These are phyloP conservation scores for Suillus placidus DNA, from an alignment of 768 basidiomycete genomes.

Conservation along the genomic window DNA sequence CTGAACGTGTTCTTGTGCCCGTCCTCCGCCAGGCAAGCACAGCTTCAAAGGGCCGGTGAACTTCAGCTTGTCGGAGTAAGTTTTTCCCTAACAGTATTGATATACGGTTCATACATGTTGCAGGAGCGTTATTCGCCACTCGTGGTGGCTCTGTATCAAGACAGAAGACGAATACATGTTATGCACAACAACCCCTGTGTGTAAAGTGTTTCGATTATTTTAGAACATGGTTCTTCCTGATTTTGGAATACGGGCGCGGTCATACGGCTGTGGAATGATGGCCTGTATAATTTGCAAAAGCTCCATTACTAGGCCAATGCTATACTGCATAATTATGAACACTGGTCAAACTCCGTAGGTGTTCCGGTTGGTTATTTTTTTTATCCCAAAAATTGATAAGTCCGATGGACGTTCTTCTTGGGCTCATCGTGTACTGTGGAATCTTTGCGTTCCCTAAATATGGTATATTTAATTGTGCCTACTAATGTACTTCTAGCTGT, in stretches of 20 bases:
- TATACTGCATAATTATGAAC: not conserved
- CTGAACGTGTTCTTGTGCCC: not conserved
- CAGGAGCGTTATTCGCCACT: not conserved
- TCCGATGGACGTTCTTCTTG: not conserved
- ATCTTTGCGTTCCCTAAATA: not conserved
- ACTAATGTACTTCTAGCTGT: not conserved
- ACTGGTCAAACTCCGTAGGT: not conserved
- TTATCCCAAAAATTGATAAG: not conserved
- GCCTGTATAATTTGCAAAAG: not conserved
- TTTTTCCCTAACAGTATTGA: not conserved
- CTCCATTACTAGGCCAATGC: not conserved
- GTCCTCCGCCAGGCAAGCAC: not conserved
- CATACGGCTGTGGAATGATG: not conserved
- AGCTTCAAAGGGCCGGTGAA: not conserved
- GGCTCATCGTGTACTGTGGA: not conserved
- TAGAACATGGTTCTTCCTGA: not conserved
- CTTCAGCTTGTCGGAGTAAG: not conserved
- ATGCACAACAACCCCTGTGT: not conserved
- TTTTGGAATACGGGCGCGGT: not conserved
- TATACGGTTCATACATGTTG: not conserved
- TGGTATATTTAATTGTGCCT: not conserved
- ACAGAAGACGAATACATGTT: not conserved
- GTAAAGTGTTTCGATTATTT: not conserved
- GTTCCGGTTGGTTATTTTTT: not conserved
- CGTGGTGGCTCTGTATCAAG: not conserved